Evolutionary conservation across 2,329 filamentous ascomycete genomes (phyloP).

Genomic region (Aspergillus sp.): DNA sequence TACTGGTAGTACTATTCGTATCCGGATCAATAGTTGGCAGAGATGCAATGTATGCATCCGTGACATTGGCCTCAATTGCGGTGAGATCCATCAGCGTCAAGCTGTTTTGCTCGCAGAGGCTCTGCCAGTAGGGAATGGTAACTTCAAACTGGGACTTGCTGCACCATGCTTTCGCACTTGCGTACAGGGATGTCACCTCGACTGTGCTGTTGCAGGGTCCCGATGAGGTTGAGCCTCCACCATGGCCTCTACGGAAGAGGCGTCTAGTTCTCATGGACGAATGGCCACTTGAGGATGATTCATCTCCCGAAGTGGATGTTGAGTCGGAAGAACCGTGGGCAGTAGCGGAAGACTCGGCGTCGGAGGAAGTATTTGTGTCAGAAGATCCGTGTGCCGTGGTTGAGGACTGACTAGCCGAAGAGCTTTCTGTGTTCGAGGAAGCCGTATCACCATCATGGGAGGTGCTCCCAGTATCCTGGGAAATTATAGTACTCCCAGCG

Average conservation of each 20-base stretch:
- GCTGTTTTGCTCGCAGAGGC: constrained; percentile 8
- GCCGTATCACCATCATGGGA: background rate
- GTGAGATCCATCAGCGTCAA: constrained; percentile 1
- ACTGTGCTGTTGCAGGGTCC: constrained; percentile 1
- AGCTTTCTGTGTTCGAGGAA: background rate
- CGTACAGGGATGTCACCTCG: constrained; percentile 12
- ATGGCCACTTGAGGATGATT: background rate
- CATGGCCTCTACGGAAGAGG: background rate
- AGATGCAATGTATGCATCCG: constrained; percentile 11
- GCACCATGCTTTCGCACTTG: constrained; percentile 15
- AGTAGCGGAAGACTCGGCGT: no score
- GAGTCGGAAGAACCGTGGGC: background rate
- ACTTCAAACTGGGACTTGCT: constrained; percentile 6
- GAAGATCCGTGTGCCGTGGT: no score
- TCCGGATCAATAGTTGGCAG: constrained; percentile 12
- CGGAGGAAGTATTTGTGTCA: no score
- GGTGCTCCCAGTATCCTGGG: background rate
- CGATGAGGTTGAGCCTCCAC: background rate
- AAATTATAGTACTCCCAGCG: background rate
- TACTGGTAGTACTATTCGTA: constrained; percentile 7
- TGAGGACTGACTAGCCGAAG: no score
- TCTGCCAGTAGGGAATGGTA: constrained; percentile 13
- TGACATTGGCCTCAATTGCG: constrained; percentile 1
- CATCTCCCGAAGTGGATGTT: no score
- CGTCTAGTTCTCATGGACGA: background rate